Base-by-base conservation (phyloP, 352 stramenopile species). In the Phytophthora capsici region DNA sequence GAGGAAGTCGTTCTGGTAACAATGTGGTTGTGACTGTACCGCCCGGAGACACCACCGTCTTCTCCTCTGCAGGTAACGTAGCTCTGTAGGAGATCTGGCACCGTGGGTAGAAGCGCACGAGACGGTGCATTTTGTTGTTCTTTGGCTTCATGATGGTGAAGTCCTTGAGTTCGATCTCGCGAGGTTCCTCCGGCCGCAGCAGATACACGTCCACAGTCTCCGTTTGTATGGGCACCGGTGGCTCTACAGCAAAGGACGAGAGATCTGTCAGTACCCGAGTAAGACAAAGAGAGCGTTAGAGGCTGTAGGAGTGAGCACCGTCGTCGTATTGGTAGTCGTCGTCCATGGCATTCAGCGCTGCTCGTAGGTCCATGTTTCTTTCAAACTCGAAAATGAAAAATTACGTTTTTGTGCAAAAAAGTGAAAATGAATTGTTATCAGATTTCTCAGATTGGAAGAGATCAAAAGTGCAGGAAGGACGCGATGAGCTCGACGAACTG, bases 141-240 rank as follows among this genome's bases (percentile, higher is more conserved):
- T 89, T 89, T 48, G 85, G 85, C 43, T 91, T 91, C 73, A 90
- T 89, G 71, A 90, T 90, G 28, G 85, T 94, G 43, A 92, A 88
- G 69, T 92, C 82, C 52, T 92, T 89, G 59, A 90, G 76, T 49
- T 86, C 80, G 26, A 89, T 75, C 45, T 77, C 78, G 41, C 83
- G 83, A 32, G 75, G 63, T 25, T 88, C 82, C 53, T 91, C 83
- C 4, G 83, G 84, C 19, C 77, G 67, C 30, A 94, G 54, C 38
- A 94, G 57, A 61, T 94, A 94, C 41, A 92, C 85, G 57, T 90
- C 80, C 51, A 94, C 78, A 49, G 53, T 73, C 60, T 94, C 85
- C 14, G 62, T 83, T 55, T 89, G 67, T 6, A 52, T 86, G 5
- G 23, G 28, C 4, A 64, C 55, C 25, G 62, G 48, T 37, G 56